A percentile compares a stretch with the other conserved stretches of the same genome.
phyloP scores from a whole-genome alignment of 345 rosid species.

The Arabis hirsuta region DNA sequence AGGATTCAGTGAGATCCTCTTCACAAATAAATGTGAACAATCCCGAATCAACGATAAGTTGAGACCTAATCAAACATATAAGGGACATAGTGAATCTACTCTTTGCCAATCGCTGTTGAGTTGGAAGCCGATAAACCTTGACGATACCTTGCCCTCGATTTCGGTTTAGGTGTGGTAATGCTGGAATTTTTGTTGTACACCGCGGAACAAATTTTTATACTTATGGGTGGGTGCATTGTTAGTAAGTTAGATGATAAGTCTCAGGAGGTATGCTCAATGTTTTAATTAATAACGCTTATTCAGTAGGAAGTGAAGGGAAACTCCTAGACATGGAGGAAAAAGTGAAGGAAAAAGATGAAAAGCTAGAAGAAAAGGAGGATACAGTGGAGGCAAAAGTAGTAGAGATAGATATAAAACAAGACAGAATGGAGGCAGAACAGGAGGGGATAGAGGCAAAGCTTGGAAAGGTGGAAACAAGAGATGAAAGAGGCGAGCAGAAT shows the following conservation, averaged over 20 bases:
- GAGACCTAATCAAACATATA: background rate
- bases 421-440: slow-evolving; percentile 21
- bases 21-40: background rate
- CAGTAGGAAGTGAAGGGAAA: slow-evolving; percentile 21
- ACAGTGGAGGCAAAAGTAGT: slow-evolving; percentile 10
- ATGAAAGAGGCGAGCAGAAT: slow-evolving; percentile 6
- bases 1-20: slow-evolving; percentile 2
- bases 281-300: slow-evolving; percentile 9
- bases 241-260: slow-evolving; percentile 2
- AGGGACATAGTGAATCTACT: background rate
- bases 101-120: background rate
- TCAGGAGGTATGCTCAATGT: background rate
- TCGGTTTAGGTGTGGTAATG: background rate
- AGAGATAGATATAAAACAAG: slow-evolving; percentile 8
- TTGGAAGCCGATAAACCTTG: background rate
- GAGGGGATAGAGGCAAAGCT: slow-evolving; percentile 49
- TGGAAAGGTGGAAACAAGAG: slow-evolving; percentile 42
- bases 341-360: background rate
- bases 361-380: slow-evolving; percentile 7
- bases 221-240: slow-evolving; percentile 1
- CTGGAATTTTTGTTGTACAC: background rate
- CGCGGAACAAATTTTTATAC: background rate
- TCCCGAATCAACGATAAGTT: background rate
- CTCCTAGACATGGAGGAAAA: slow-evolving; percentile 16
- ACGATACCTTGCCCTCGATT: background rate